Base-by-base conservation (phyloP, 2,329 filamentous ascomycete species). In the Blastomyces silverae region DNA sequence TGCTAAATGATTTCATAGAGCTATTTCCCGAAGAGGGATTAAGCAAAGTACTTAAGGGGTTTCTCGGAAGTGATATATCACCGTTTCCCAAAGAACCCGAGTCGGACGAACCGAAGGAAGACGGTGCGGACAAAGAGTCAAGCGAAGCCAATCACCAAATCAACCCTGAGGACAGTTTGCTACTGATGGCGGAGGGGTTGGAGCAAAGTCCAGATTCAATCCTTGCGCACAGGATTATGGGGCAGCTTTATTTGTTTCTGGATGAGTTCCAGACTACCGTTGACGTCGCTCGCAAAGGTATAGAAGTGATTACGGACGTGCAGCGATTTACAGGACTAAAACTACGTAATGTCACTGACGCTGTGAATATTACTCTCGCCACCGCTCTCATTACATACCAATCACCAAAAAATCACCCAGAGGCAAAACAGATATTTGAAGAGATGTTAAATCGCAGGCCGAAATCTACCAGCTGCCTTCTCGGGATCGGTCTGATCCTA, bases 341-440 rank as follows among this genome's bases (percentile, higher is more conserved):
- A 0, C 87, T 96, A 61, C 79, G 82, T 58, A 86, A 92, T 70
- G 89, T 86, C 6, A 81, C 83, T 61, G 91, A 96, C 75, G 85
- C 89, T 0, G 83, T 94, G 64, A 90, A 87, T 65, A 84, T 91
- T 55, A 88, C 86, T 53, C 85, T 99, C 8, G 94, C 86, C 11
- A 97, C 92, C n/a, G 87, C 92, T 0, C 78, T 97, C 25, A 91
- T 99, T 1, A 90, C 92, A 70, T 91, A 95, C 70, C 92, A 97
- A 73, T 89, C 91, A 0, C 94, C 94, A 0, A 87, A 91, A 66
- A 88, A 97, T 72, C 94, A 99, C 70, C 83, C 87, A 22, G 93
- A 97, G 78, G 92, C 94, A 1, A 93, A 91, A 73, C 77, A 78
- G n/a, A 82, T 97, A 0, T 97, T 99, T 70, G 87, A 96, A 70